Evolutionary conservation across 2,329 filamentous ascomycete genomes (phyloP).

Genomic region (Rhinocladiella mackenziei): DNA sequence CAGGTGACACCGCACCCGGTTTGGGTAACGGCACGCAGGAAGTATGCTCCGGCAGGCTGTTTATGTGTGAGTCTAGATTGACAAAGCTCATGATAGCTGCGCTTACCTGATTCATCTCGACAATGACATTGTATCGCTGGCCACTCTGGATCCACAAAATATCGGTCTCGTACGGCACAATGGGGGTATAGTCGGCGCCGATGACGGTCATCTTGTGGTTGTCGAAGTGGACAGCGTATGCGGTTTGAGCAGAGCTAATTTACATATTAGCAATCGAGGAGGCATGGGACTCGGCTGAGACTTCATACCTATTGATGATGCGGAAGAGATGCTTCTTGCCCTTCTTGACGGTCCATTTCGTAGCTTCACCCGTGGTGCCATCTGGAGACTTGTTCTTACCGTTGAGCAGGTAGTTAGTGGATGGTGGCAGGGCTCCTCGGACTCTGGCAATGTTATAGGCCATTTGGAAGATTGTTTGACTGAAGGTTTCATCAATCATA

Average conservation of each 20-base stretch:
- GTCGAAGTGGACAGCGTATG: conserved; percentile 41
- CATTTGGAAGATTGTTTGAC: conserved; percentile 24
- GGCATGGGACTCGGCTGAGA: not conserved
- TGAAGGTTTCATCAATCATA: conserved; percentile 28
- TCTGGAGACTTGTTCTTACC: conserved; percentile 27
- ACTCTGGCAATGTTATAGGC: conserved; percentile 23
- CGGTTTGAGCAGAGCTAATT: conserved; percentile 21
- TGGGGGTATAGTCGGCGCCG: conserved; percentile 37
- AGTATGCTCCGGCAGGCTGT: conserved; percentile 25
- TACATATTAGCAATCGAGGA: conserved; percentile 6
- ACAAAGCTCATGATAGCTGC: not conserved
- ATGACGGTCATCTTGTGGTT: conserved; percentile 40
- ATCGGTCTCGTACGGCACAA: conserved; percentile 48
- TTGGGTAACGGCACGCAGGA: conserved; percentile 27
- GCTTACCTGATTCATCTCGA: conserved; percentile 28
- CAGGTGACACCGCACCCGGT: conserved; percentile 18
- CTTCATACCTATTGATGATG: conserved; percentile 27
- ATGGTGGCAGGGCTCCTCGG: conserved; percentile 17
- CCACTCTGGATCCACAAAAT: conserved; percentile 61
- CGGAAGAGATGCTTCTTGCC: conserved; percentile 31
- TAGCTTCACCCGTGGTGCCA: conserved; percentile 18
- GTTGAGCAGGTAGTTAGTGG: conserved; percentile 28
- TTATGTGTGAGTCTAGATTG: too few species aligned
- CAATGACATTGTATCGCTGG: conserved; percentile 33
- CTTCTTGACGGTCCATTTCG: conserved; percentile 24